Base-by-base conservation (phyloP, 129 eudicot genomes). In the Oenanthe sinensis region DNA sequence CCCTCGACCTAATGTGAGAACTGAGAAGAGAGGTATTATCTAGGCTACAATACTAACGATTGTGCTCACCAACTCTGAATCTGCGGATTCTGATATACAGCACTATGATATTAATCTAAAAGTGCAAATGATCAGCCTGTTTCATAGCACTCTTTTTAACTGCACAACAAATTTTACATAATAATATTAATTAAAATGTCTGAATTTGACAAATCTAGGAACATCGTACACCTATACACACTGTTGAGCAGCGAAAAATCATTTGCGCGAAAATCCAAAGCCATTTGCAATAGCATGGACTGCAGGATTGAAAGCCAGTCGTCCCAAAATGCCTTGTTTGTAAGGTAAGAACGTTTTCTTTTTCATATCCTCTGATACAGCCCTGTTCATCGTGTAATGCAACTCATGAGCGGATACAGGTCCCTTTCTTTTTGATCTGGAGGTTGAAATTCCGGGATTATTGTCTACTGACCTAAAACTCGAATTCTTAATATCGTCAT, bases 341-440 rank as follows among this genome's bases (percentile, higher is more conserved):
- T 93, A 93, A 8, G 98, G 98, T 84, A 93, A 78, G 84, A 93
- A 93, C 0, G 97, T 91, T 60, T 91, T 88, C 91, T 87, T 93
- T 89, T 91, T 93, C 89, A 91, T 71, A 26, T 91, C 98, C 24
- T 88, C 87, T 3, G 96, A 88, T 39, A 85, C 89, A 43, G 96
- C 98, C 65, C 94, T 78, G 85, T 93, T 93, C 78, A 83, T 81
- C 8, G 90, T 91, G 81, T 93, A 93, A 79, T 93, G 98, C 82
- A 86, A 52, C 86, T 93, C 98, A 42, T 93, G 98, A 76, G 98
- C 93, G 20, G 98, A 93, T 36, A 91, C 86, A 0, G 33, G 80
- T 30, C 91, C 88, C n/a, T 86, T 76, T 74, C 85, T 88, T 46
- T 80, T 90, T 19, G 88, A 83, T 48, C 83, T 84, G 17, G 91